Percentiles rank a stretch among this genome's conserved stretches.
phyloP scores from a whole-genome alignment of 257 asterid genomes.

The Lycium barbarum region DNA sequence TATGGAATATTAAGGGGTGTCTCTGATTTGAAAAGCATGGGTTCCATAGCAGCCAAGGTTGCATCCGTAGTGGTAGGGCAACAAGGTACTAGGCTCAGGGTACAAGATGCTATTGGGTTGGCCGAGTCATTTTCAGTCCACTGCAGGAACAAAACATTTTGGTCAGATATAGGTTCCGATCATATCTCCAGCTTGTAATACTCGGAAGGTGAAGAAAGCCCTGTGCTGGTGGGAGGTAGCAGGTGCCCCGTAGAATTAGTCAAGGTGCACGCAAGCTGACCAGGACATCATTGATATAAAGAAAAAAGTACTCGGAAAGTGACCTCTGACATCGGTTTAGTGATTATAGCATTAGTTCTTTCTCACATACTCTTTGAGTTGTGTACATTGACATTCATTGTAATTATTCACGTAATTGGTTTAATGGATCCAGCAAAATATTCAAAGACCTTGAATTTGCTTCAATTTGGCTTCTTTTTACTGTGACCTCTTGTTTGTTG shows the following conservation, averaged over 20 bases:
- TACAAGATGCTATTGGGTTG: slow-evolving; percentile 69
- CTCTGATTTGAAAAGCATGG: slow-evolving; percentile 79
- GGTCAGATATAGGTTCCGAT: slow-evolving; percentile 80
- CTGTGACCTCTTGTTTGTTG: not conserved
- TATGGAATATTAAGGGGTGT: slow-evolving; percentile 72
- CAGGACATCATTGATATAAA: not conserved
- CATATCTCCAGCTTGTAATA: slow-evolving; percentile 79
- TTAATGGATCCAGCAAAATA: slow-evolving; percentile 3
- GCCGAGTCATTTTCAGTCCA: slow-evolving; percentile 64
- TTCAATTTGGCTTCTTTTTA: not conserved
- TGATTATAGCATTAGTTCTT: not conserved
- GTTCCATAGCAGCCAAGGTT: slow-evolving; percentile 85
- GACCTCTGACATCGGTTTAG: not conserved
- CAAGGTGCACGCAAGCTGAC: not conserved
- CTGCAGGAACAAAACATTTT: slow-evolving; percentile 48
- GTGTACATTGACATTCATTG: slow-evolving; percentile 41
- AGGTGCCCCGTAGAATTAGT: not conserved
- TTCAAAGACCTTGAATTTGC: slow-evolving; percentile 17
- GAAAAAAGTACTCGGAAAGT: not conserved
- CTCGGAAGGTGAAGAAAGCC: not conserved
- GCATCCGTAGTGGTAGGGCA: slow-evolving; percentile 93
- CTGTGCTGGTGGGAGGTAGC: not conserved
- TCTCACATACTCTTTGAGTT: slow-evolving; percentile 31
- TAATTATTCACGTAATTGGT: slow-evolving; percentile 33
- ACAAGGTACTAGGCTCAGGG: slow-evolving; percentile 91